These are phyloP conservation scores for Allium fistulosum DNA, from an alignment of 106 monocot genomes.

Conservation along the genomic window DNA sequence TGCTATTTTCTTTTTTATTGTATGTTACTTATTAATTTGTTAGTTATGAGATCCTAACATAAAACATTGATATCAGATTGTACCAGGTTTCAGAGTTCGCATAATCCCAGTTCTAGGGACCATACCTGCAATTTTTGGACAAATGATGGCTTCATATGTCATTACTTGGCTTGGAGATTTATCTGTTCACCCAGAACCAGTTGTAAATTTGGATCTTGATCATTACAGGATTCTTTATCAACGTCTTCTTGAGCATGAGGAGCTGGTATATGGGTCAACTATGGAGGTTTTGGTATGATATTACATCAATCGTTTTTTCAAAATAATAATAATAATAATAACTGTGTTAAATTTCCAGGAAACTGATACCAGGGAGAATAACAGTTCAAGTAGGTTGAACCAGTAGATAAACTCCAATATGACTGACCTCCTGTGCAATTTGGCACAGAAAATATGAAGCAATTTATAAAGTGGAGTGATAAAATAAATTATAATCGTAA, in stretches of 20 bases:
- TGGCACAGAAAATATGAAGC: too few relatives aligned
- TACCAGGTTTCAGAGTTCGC: slow-evolving; percentile 97
- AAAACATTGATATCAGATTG: slow-evolving; percentile 52
- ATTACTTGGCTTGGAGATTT: slow-evolving; percentile 58
- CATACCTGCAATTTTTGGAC: slow-evolving; percentile 98
- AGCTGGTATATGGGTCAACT: slow-evolving; percentile 79
- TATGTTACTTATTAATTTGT: too few relatives aligned
- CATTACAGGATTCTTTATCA: slow-evolving; percentile 92
- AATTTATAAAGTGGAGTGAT: too few relatives aligned
- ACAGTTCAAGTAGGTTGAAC: not conserved
- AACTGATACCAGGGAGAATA: too few relatives aligned
- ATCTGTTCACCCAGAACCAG: slow-evolving; percentile 69
- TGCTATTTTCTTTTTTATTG: too few relatives aligned
- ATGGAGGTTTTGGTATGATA: slow-evolving; percentile 73
- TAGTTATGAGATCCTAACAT: slow-evolving; percentile 13
- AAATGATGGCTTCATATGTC: slow-evolving; percentile 94
- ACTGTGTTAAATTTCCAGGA: too few relatives aligned
- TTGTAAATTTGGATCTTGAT: slow-evolving; percentile 88
- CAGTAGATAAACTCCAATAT: not conserved
- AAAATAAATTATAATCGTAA: too few relatives aligned
- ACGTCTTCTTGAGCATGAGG: slow-evolving; percentile 97
- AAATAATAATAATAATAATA: too few relatives aligned
- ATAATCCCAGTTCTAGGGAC: slow-evolving; percentile 96
- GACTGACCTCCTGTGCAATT: too few relatives aligned
- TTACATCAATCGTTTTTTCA: too few relatives aligned